phyloP scores from a whole-genome alignment of 768 basidiomycete genomes.

The Auricularia auricula-judae region DNA sequence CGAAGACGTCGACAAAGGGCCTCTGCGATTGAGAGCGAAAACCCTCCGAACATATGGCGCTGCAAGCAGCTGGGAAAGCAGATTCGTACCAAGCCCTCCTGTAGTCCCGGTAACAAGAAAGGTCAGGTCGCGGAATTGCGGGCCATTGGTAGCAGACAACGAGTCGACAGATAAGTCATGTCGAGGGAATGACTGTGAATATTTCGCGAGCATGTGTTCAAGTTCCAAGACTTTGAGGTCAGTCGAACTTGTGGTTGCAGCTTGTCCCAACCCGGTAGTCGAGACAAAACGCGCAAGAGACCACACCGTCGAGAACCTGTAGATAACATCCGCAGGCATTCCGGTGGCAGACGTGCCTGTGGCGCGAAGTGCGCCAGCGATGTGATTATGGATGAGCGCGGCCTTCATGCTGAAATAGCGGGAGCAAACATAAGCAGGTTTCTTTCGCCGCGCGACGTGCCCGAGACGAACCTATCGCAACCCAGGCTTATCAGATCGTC shows the following conservation, averaged over 20 bases:
- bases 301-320: slow-evolving; percentile 28
- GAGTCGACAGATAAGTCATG: background rate
- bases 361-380: slow-evolving; percentile 13
- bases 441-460: too few relatives aligned
- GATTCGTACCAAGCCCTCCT: background rate
- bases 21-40: background rate
- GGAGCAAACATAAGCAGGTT: background rate
- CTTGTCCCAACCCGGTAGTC: slow-evolving; percentile 26
- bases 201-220: slow-evolving; percentile 30
- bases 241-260: slow-evolving; percentile 9
- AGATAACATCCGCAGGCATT: slow-evolving; percentile 24
- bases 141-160: too few relatives aligned
- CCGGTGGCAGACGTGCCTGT: background rate
- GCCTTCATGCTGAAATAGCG: slow-evolving; percentile 7
- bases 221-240: slow-evolving; percentile 14
- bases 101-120: background rate
- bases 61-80: background rate
- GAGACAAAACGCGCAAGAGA: slow-evolving; percentile 16
- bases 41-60: background rate
- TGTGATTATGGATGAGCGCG: slow-evolving; percentile 23
- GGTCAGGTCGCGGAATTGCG: background rate
- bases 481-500: slow-evolving; percentile 31
- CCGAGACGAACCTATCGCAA: slow-evolving; percentile 18
- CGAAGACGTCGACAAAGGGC: background rate
- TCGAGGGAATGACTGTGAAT: slow-evolving; percentile 15